Evolutionary conservation across 169 alveolate genomes (phyloP), one percentile per base, ranked within the genome.

Genomic region (Cyclospora cayetanensis): DNA sequence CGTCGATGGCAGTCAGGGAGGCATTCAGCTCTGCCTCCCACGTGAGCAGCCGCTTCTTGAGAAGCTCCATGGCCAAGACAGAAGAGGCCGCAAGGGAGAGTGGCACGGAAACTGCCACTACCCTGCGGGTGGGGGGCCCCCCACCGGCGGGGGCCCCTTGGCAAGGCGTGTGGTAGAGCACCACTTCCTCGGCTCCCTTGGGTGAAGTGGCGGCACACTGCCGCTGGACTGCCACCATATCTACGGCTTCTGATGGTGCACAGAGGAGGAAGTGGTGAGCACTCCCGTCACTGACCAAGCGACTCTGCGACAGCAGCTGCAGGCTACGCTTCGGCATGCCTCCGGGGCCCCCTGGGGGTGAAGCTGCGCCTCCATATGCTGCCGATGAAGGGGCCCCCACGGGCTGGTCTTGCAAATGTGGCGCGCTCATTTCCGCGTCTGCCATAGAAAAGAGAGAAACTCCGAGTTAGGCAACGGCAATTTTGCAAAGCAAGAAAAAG

Each of bases 11-110:
- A n/a, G 46, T 46, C 12, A 79, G 52, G 0, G 89, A 50, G 22
- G 89, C 89, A 79, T 79, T 79, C 43, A 79, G 89, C 35, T 79
- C 72, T 46, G 43, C 89, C 63, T 79, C 89, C 89, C 89, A 79
- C 52, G 89, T 72, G 34, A 79, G 31, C 35, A 79, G 74, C 27
- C 89, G 72, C 37, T 79, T 79, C 50, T 79, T 79, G 22, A 79
- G 89, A 41, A 79, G 89, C 53, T 79, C 89, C 89, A 79, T 79
- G 12, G 89, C 89, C 22, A 79, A 15, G 31, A 79, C 72, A 5
- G 89, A 79, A 29, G 89, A 79, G 37, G 89, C 89, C 74, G 89
- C 89, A 50, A 79, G 89, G 20, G 89, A 79, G 52, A 79, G 39
- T 25, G 89, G 89, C 5, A 79, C 72, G n/a, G 89, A 79, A 25